Conservation (phyloP, 2,329 filamentous ascomycete species). For the Clarireedia sp. region DNA sequence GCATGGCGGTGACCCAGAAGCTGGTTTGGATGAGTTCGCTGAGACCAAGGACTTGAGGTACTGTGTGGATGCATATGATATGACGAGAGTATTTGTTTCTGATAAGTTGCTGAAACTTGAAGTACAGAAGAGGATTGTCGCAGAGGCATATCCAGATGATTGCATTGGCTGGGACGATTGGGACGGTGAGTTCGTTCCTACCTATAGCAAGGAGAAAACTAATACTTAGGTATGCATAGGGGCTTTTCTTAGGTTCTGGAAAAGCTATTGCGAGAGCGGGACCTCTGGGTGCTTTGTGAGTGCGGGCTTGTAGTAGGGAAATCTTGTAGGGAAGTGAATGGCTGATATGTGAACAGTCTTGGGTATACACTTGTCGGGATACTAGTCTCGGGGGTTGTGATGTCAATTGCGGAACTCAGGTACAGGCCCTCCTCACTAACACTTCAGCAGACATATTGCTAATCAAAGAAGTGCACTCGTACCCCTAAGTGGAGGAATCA, state of each 20-base stretch:
- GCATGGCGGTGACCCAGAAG: not conserved
- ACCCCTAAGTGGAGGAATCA: constrained; percentile 31
- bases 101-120: not conserved
- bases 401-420: constrained; percentile 43
- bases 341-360: not conserved
- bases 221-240: not conserved
- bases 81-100: not conserved
- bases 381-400: constrained; percentile 41
- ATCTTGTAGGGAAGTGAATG: not conserved
- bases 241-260: constrained; percentile 33
- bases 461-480: constrained; percentile 20
- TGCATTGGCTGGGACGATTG: constrained; percentile 35
- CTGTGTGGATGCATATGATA: not conserved
- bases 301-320: not conserved
- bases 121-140: constrained; percentile 25
- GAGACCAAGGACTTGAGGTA: constrained; percentile 9
- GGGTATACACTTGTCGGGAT: constrained; percentile 22
- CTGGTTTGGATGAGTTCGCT: not conserved
- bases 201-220: not conserved
- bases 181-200: constrained; percentile 27
- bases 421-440: constrained; percentile 11
- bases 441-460: not conserved
- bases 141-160: constrained; percentile 37
- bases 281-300: constrained; percentile 40
- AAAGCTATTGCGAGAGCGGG: constrained; percentile 43